Evolutionary conservation across 164 flowering plant species (phyloP), one percentile per base, ranked within the genome.

Genomic region (Vitis rupestris): DNA sequence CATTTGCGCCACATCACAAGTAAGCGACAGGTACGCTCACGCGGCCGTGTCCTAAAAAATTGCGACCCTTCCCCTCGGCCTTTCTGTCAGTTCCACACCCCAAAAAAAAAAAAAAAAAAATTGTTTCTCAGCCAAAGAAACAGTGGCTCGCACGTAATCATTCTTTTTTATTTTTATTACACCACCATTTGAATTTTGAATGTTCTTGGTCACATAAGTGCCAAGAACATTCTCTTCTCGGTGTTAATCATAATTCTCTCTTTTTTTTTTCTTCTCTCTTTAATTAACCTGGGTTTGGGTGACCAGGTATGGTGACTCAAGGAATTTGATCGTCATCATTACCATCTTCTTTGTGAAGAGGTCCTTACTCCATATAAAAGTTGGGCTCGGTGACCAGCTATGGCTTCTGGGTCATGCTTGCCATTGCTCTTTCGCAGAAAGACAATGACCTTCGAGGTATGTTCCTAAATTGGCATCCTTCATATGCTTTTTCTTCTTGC

Each of bases 351-450:
- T 8, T 50, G 12, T 3, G 37, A 54, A 49, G 23, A 37, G 44
- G 7, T 37, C 44, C 44, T 37, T 37, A 37, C 44, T 11, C 66
- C 23, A 4, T 63, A 61, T 47, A 63, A 50, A 17, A 54, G 23
- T 23, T n/a, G 16, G 47, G 3, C 1, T 52, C 16, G 13, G 52
- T 54, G 8, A 51, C 10, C 37, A 13, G 63, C 52, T 11, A 75
- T 71, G 78, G 23, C 65, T 9, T 56, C 68, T 3, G 68, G 75
- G 4, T 12, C 17, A 37, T 76, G 49, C 23, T 72, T 59, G 13
- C 70, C 78, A 30, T 63, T 68, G 50, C 2, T 76, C 37, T 68
- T 68, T 48, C 50, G 70, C 48, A 60, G 56, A 10, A 76, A 69
- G 59, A 3, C 59, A 3, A 53, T n/a, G 16, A 54, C 29, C 49